These are phyloP conservation scores for Dalbergia oliveri DNA, from an alignment of 306 rosid genomes.

Conservation along the genomic window DNA sequence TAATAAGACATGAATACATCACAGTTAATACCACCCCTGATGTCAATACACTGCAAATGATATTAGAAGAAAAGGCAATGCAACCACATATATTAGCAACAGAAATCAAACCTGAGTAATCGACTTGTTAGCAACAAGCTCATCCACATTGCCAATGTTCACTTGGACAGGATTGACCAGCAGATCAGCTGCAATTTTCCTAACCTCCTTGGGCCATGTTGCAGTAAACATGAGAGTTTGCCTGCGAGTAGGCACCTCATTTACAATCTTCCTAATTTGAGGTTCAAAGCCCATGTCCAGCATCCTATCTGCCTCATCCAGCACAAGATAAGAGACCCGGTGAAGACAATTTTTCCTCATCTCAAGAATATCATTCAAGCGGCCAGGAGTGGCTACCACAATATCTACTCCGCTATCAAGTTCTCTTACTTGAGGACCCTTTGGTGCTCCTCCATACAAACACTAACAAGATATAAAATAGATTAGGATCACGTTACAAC, in stretches of 20 bases:
- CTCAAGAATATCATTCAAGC: constrained; percentile 99
- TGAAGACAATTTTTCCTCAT: constrained; percentile 92
- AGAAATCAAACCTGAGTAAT: constrained; percentile 84
- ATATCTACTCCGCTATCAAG: constrained; percentile 92
- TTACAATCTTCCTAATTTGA: constrained; percentile 96
- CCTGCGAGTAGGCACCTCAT: constrained; percentile 91
- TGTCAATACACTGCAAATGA: background rate
- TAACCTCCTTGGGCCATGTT: constrained; percentile 99
- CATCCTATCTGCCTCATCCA: constrained; percentile 99
- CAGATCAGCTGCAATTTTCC: constrained; percentile 97
- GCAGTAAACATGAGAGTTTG: constrained; percentile 99
- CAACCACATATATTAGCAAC: constrained; percentile 25
- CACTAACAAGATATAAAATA: constrained; percentile 60
- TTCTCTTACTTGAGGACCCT: constrained; percentile 98
- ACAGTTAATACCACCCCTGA: background rate
- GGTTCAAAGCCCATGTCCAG: constrained; percentile 99
- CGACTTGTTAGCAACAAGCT: constrained; percentile 96
- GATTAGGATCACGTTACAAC: background rate
- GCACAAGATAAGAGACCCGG: constrained; percentile 92
- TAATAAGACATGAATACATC: constrained; percentile 19
- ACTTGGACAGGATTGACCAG: constrained; percentile 94
- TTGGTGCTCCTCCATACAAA: constrained; percentile 99
- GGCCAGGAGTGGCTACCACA: constrained; percentile 99
- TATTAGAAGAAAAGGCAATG: background rate
- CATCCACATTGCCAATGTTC: constrained; percentile 96